Percentiles rank a stretch among this genome's conserved stretches.
phyloP scores from a whole-genome alignment of 78 protist species.

The Chrysochromulina tobinii region DNA sequence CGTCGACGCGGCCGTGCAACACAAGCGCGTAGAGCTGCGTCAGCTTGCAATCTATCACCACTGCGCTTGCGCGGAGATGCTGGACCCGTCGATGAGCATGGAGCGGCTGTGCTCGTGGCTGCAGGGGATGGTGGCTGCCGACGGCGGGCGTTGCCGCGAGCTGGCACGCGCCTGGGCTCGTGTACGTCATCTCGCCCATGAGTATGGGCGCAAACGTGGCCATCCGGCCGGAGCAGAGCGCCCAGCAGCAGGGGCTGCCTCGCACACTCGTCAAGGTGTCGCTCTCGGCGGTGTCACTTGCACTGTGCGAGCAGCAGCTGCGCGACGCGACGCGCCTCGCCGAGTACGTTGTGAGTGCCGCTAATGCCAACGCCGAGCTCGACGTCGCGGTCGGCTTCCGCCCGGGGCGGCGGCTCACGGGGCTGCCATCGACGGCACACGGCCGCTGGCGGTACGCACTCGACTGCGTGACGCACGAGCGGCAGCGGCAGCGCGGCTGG shows the following conservation, averaged over 20 bases:
- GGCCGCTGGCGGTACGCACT: not conserved
- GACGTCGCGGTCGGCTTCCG: too few relatives aligned
- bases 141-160: too few relatives aligned
- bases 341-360: not conserved
- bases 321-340: not conserved
- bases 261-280: not conserved
- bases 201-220: too few relatives aligned
- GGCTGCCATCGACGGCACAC: not conserved
- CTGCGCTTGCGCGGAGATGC: not conserved
- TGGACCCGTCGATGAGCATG: not conserved
- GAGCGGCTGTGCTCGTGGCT: not conserved
- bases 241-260: not conserved
- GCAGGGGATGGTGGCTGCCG: not conserved
- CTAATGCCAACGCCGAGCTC: too few relatives aligned
- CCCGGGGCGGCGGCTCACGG: too few relatives aligned
- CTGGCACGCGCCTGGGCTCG: too few relatives aligned
- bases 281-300: not conserved
- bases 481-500: not conserved
- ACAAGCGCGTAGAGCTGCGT: not conserved
- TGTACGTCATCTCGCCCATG: too few relatives aligned
- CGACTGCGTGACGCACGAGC: not conserved
- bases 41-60: not conserved
- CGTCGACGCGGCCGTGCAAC: not conserved
- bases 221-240: too few relatives aligned
- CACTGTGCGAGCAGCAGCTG: not conserved